Conservation (phyloP, 176 grass and related monocot genomes). For the Lolium rigidum region DNA sequence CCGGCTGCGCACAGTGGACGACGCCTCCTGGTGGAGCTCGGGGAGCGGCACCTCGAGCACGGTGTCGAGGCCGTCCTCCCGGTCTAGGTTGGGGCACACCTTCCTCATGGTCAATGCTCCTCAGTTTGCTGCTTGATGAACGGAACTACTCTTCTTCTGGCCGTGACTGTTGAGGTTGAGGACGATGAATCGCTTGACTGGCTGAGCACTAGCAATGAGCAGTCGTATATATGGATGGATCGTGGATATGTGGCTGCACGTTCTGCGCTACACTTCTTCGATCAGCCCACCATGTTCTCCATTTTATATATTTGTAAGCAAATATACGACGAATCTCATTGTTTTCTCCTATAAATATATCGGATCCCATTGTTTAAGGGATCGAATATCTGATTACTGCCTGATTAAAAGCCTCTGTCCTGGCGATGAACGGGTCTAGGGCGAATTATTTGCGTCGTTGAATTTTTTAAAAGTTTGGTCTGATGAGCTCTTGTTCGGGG, state of each 20-base stretch:
- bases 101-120: constrained; percentile 60
- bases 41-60: constrained; percentile 91
- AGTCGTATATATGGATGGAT: constrained; percentile 33
- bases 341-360: background rate
- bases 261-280: constrained; percentile 27
- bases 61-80: constrained; percentile 74
- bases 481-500: background rate
- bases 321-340: constrained; percentile 12
- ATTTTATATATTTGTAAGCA: background rate
- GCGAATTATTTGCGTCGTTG: background rate
- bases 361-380: constrained; percentile 2
- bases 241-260: constrained; percentile 42
- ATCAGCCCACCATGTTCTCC: constrained; percentile 7
- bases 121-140: background rate
- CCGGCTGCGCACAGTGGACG: background rate
- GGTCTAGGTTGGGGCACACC: constrained; percentile 77
- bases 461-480: background rate
- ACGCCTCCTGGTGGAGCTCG: constrained; percentile 45
- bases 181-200: background rate
- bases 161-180: background rate
- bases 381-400: background rate
- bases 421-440: background rate
- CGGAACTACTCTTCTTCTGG: background rate
- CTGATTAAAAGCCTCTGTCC: background rate
- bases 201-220: background rate